Evolutionary conservation across 1,139 yeast genomes (phyloP).

Genomic region (Casaregolazyma suthepensis): DNA sequence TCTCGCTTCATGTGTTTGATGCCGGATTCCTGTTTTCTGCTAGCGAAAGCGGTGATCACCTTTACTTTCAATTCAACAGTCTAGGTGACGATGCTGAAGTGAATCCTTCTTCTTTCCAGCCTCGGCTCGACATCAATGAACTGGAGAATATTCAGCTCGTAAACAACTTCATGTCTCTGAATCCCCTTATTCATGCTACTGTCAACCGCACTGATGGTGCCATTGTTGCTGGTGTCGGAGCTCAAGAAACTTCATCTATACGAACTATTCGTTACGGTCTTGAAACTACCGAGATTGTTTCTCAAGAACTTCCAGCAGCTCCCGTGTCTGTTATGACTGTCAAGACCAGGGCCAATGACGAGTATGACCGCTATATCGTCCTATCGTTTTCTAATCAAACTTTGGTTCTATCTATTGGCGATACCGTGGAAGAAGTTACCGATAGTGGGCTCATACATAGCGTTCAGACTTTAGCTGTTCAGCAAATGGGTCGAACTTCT

Average conservation of each 20-base stretch:
- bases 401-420: slow-evolving; percentile 61
- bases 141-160: slow-evolving; percentile 56
- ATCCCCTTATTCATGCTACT: slow-evolving; percentile 54
- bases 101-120: slow-evolving; percentile 10
- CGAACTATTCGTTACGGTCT: slow-evolving; percentile 55
- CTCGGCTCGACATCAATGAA: slow-evolving; percentile 18
- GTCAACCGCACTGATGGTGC: slow-evolving; percentile 30
- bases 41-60: slow-evolving; percentile 54
- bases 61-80: slow-evolving; percentile 68
- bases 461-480: slow-evolving; percentile 61
- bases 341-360: slow-evolving; percentile 40
- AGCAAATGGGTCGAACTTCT: slow-evolving; percentile 59
- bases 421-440: slow-evolving; percentile 68
- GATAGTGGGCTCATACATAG: slow-evolving; percentile 55
- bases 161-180: slow-evolving; percentile 46
- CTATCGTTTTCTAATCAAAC: slow-evolving; percentile 65
- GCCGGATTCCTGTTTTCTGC: slow-evolving; percentile 74
- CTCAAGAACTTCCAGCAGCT: slow-evolving; percentile 62
- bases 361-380: slow-evolving; percentile 58
- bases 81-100: slow-evolving; percentile 54
- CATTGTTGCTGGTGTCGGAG: slow-evolving; percentile 36
- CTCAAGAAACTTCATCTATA: slow-evolving; percentile 38
- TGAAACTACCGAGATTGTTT: slow-evolving; percentile 55
- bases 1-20: slow-evolving; percentile 53
- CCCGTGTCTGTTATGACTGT: slow-evolving; percentile 63